Base-by-base conservation (phyloP, 1,284 basidiomycete genomes). In the Trametes hirsuta region DNA sequence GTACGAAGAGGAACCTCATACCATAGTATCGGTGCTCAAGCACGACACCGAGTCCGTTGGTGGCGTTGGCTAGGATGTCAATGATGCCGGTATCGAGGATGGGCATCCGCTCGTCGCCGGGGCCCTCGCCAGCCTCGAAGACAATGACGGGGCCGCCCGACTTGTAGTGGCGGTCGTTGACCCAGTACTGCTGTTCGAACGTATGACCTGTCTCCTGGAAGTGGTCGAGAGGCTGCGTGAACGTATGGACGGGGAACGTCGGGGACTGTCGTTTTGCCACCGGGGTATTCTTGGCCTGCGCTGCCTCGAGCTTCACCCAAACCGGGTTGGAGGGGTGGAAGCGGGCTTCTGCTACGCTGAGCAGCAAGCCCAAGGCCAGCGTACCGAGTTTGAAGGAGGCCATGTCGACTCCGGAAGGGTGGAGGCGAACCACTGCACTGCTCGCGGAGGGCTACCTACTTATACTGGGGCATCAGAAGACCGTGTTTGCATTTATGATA, bases 181-280 rank as follows among this genome's bases (percentile, higher is more conserved):
- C 81, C 94, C 95, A 98, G 76, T 95, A 98, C 25, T 90, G 81
- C 69, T 93, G 91, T 48, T 79, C 74, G 72, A 88, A 93, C 2
- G 82, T 86, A 55, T 81, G 78, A 22, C 77, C 75, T 9, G 78
- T 77, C 30, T 75, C 72, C 41, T 80, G 77, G 63, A 88, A 87
- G 71, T 98, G 95, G 71, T 96, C 93, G 49, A 96, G 76, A 0
- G 91, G 93, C 72, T 97, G 95, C 53, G 82, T 78, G 75, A 96
- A 93, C 78, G 86, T 93, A 57, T 82, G 82, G 2, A 79, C 77
- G 6, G 78, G 77, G 69, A 91, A 90, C 40, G 61, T 50, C 40
- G 53, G 34, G 21, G 48, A 35, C 42, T 55, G 46, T 49, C 49
- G 51, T 37, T 49, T 59, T n/a, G 40, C 49, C 9, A 41, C n/a